Evolutionary conservation across 441 rosid genomes (phyloP), one percentile per base, ranked within the genome.

Genomic region (Syzygium malaccense): DNA sequence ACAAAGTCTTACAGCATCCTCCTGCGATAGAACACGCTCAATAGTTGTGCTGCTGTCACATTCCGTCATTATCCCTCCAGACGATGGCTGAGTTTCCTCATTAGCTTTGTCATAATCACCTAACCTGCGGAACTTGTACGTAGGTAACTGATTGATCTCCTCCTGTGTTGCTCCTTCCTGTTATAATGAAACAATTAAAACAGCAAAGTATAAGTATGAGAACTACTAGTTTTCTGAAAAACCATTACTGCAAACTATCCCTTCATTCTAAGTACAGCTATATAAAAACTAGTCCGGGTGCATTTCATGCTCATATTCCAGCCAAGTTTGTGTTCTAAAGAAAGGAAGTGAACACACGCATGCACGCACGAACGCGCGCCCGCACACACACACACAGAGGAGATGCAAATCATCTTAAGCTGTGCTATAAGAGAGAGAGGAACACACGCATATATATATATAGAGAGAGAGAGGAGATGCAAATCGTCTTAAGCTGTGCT

Each of bases 101-200:
- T 93, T 79, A 64, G 90, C 91, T 93, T 93, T 94, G 90, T 91
- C 94, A 6, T 90, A 88, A 64, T 89, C 91, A 41, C 88, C 91
- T 17, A 87, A 88, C 2, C 91, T 89, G 20, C 55, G 85, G 89
- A 94, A 94, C 91, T 89, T 94, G 94, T 90, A 95, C 89, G 90
- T 93, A 15, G 92, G 93, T 86, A 94, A 90, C 57, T 91, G 90
- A 58, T 93, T 93, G 51, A 95, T 93, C 79, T 94, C 97, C 90
- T 95, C 96, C 88, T 91, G 94, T 1, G 96, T 89, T n/a, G 97
- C 96, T 87, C 97, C 96, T 92, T 95, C 96, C 96, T 94, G 92
- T 55, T 90, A 37, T 30, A 45, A 78, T 85, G 48, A 86, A 49
- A 23, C 26, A 33, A 33, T 19, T 17, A 83, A 86, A 25, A 51